These are phyloP conservation scores for Hanseniaspora gamundiae DNA, from an alignment of 1,139 yeast genomes.

Conservation along the genomic window DNA sequence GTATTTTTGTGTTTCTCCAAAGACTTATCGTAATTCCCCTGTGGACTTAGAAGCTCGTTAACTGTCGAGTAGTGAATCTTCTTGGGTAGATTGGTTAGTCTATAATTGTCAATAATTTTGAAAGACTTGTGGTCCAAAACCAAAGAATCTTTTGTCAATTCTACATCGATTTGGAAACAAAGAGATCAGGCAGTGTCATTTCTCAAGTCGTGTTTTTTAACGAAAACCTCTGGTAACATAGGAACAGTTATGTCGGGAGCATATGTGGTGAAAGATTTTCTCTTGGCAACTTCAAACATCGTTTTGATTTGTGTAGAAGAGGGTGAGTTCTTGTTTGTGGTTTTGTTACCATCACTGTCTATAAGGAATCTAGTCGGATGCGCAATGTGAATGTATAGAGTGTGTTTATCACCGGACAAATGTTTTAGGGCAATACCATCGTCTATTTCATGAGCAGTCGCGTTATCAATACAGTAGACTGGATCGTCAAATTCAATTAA, in stretches of 20 bases:
- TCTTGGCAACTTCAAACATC: conserved; percentile 47
- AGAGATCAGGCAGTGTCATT: conserved; percentile 35
- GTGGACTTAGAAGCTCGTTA: conserved; percentile 27
- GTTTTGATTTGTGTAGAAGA: conserved; percentile 38
- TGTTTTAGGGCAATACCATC: conserved; percentile 69
- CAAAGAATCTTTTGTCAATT: conserved; percentile 24
- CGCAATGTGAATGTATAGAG: conserved; percentile 67
- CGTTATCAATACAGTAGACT: conserved; percentile 74
- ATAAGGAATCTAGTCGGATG: conserved; percentile 62
- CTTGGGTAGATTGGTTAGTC: conserved; percentile 28
- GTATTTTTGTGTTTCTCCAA: conserved; percentile 18
- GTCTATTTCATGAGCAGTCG: conserved; percentile 79
- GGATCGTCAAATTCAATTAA: conserved; percentile 35
- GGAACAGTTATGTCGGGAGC: conserved; percentile 55
- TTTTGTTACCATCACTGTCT: neutral
- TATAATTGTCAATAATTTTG: conserved; percentile 16
- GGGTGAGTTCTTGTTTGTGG: conserved; percentile 11
- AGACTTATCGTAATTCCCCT: conserved; percentile 3
- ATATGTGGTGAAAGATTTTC: conserved; percentile 58
- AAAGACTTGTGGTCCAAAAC: conserved; percentile 19
- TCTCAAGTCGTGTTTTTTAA: conserved; percentile 49
- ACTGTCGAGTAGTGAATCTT: conserved; percentile 38
- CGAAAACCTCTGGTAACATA: conserved; percentile 57
- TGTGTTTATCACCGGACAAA: conserved; percentile 26
- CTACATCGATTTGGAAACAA: conserved; percentile 31